phyloP scores from a whole-genome alignment of 805 yeast genomes.

The Saccharomycopsis schoenii region DNA sequence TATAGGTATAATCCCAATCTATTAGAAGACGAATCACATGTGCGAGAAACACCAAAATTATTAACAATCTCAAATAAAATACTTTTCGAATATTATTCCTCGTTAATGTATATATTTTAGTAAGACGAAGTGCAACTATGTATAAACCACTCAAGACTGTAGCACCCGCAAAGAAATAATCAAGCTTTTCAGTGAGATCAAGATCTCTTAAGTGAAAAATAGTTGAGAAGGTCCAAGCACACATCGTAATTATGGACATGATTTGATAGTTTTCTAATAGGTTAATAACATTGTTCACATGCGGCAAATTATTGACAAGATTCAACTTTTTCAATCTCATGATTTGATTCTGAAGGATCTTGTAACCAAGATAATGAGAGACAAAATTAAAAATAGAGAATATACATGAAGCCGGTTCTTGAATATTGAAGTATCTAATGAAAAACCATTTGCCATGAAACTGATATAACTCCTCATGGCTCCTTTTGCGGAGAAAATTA shows the following conservation, averaged over 20 bases:
- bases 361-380: conserved; percentile 49
- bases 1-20: conserved; percentile 87
- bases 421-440: conserved; percentile 62
- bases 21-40: conserved; percentile 59
- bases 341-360: conserved; percentile 24
- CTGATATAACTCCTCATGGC: conserved; percentile 55
- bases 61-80: conserved; percentile 29
- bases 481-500: conserved; percentile 41
- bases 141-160: conserved; percentile 77
- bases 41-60: conserved; percentile 41
- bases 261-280: conserved; percentile 30
- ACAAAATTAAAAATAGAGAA: conserved; percentile 66
- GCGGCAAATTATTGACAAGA: conserved; percentile 9
- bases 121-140: conserved; percentile 50
- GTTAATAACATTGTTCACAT: conserved; percentile 19
- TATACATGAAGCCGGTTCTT: conserved; percentile 71
- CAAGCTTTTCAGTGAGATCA: conserved; percentile 69
- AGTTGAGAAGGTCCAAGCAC: conserved; percentile 83
- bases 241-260: conserved; percentile 56
- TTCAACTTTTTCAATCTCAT: conserved; percentile 13
- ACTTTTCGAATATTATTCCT: conserved; percentile 23
- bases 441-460: conserved; percentile 99
- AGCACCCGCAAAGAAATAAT: conserved; percentile 87
- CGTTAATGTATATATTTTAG: conserved; percentile 41
- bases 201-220: conserved; percentile 85